A percentile compares a stretch with the other conserved stretches of the same genome.
These are phyloP conservation scores for Lactuca saligna DNA, from an alignment of 129 eudicot genomes.

Conservation along the genomic window DNA sequence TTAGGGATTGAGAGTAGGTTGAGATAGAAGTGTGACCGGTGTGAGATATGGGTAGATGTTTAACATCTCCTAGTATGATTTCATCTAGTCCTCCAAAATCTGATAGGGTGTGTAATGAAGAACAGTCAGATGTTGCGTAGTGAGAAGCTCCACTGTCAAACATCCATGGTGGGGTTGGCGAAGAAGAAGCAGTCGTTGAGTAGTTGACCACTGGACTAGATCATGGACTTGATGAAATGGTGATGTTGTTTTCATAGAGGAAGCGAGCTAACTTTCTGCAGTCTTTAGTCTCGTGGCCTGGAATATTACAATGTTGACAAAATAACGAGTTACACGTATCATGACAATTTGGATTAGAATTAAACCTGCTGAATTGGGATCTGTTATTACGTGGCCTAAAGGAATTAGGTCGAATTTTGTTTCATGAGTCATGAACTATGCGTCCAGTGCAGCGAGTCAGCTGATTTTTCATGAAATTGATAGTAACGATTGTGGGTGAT, in stretches of 20 bases:
- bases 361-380: neutral
- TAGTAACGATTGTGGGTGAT: neutral
- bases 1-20: too few relatives aligned
- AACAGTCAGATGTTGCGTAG: too few relatives aligned
- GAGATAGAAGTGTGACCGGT: too few relatives aligned
- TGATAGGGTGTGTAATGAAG: too few relatives aligned
- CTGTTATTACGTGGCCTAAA: constrained; percentile 1
- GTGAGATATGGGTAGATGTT: too few relatives aligned
- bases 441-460: neutral
- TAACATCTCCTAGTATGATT: too few relatives aligned
- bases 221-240: neutral
- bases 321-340: neutral
- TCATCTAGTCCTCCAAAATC: too few relatives aligned
- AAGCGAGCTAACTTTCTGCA: neutral
- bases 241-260: neutral
- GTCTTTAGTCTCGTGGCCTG: constrained; percentile 1
- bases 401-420: neutral
- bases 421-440: neutral
- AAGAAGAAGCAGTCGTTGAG: neutral
- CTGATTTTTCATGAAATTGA: neutral
- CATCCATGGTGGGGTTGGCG: neutral
- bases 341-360: too few relatives aligned
- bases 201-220: neutral
- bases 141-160: neutral
- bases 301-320: constrained; percentile 6